phyloP scores from a whole-genome alignment of 495 filamentous ascomycete genomes.

The Xylaria flabelliformis region DNA sequence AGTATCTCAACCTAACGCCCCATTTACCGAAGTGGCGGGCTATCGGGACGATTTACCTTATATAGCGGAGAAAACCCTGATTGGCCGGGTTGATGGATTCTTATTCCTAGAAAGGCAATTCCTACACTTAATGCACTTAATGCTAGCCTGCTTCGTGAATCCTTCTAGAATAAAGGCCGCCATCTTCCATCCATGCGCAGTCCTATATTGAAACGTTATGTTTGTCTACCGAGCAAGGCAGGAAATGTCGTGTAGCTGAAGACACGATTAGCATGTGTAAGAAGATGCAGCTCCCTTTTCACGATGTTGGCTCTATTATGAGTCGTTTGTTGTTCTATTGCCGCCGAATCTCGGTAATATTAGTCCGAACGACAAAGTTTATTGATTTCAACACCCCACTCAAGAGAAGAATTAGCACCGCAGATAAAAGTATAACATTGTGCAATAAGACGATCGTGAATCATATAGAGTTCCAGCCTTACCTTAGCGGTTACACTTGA shows the following conservation, averaged over 20 bases:
- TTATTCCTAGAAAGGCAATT: neutral
- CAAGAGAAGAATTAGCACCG: neutral
- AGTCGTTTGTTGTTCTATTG: neutral
- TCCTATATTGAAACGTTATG: neutral
- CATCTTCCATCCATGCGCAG: neutral
- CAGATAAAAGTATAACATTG: neutral
- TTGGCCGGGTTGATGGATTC: neutral
- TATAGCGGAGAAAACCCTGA: neutral
- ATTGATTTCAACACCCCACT: neutral
- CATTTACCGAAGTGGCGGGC: neutral
- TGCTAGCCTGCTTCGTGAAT: neutral
- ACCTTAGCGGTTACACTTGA: neutral
- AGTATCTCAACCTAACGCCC: neutral
- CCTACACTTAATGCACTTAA: neutral
- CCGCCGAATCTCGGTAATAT: neutral
- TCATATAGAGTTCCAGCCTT: neutral
- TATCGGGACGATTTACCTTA: slow-evolving; percentile 6
- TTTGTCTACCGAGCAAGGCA: neutral
- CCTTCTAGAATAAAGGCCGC: neutral
- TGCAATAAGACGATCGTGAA: neutral
- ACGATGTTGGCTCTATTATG: neutral
- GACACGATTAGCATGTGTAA: neutral
- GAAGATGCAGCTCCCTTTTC: neutral
- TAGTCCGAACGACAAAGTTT: neutral
- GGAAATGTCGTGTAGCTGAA: neutral